Evolutionary conservation across 495 filamentous ascomycete genomes (phyloP).

Genomic region (Neurospora hispaniola): DNA sequence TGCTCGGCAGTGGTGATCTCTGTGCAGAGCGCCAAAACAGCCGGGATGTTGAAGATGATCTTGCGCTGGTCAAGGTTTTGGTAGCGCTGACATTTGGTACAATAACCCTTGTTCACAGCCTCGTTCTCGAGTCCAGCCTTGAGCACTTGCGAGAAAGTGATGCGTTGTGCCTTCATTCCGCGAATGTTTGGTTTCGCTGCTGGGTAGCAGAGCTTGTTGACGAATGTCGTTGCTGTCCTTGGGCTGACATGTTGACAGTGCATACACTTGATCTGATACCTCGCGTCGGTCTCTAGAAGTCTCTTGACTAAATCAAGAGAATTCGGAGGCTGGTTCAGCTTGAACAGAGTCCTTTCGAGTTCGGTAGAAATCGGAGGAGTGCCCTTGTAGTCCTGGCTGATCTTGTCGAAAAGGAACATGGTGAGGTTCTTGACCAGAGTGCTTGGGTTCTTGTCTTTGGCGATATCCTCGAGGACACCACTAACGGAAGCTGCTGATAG

Average conservation of each 20-base stretch:
- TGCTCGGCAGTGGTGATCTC: constrained; percentile 60
- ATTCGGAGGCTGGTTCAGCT: constrained; percentile 6
- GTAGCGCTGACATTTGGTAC: constrained; percentile 75
- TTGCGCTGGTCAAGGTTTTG: constrained; percentile 71
- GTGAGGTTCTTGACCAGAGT: constrained; percentile 16
- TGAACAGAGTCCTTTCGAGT: constrained; percentile 17
- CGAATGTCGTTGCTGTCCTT: constrained; percentile 53
- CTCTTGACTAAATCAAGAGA: constrained; percentile 13
- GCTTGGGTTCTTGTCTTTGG: constrained; percentile 23
- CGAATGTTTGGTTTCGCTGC: constrained; percentile 31
- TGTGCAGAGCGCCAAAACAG: constrained; percentile 75
- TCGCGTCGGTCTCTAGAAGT: constrained; percentile 31
- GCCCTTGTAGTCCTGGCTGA: constrained; percentile 18
- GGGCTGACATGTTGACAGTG: constrained; percentile 71
- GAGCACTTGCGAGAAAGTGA: constrained; percentile 68
- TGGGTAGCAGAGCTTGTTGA: constrained; percentile 73
- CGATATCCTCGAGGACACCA: constrained; percentile 73
- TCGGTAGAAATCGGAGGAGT: constrained; percentile 17
- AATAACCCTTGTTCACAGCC: constrained; percentile 77
- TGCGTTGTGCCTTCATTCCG: constrained; percentile 43
- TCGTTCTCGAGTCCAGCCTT: constrained; percentile 81
- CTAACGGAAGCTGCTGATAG: constrained; percentile 29
- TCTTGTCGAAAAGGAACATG: constrained; percentile 20
- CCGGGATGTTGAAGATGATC: constrained; percentile 67
- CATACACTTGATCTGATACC: constrained; percentile 61